These are phyloP conservation scores for Aspergillus sp. DNA, from an alignment of 2,329 filamentous ascomycete species.

Conservation along the genomic window DNA sequence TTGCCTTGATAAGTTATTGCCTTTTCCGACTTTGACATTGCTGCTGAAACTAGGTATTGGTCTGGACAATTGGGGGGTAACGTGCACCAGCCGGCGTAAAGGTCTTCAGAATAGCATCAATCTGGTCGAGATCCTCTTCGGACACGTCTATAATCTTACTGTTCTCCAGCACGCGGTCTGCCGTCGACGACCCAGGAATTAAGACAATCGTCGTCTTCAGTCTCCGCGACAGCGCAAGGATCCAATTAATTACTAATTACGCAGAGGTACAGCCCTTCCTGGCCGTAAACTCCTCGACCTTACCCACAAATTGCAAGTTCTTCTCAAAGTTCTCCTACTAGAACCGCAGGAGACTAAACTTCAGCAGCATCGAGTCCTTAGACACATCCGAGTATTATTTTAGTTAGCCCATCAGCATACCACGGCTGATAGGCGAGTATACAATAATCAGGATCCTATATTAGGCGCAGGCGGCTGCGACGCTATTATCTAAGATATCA, in stretches of 20 bases:
- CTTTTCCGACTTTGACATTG: too few relatives aligned
- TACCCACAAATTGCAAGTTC: constrained; percentile 62
- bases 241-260: constrained; percentile 69
- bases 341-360: constrained; percentile 57
- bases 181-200: constrained; percentile 29
- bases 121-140: too few relatives aligned
- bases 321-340: constrained; percentile 61
- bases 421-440: constrained; percentile 69
- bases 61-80: too few relatives aligned
- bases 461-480: constrained; percentile 59
- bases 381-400: constrained; percentile 56
- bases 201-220: constrained; percentile 47
- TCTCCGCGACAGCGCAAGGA: constrained; percentile 49
- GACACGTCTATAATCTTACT: too few relatives aligned
- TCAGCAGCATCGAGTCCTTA: constrained; percentile 33
- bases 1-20: too few relatives aligned
- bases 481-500: constrained; percentile 49
- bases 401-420: constrained; percentile 56
- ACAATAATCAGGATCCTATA: constrained; percentile 68
- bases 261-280: constrained; percentile 60
- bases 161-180: too few relatives aligned
- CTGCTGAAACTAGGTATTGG: too few relatives aligned
- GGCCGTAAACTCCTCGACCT: constrained; percentile 58
- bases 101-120: too few relatives aligned
- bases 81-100: too few relatives aligned